A percentile compares a stretch with the other conserved stretches of the same genome.
These are phyloP conservation scores for Adansonia digitata DNA, from an alignment of 345 rosid genomes.

Conservation along the genomic window DNA sequence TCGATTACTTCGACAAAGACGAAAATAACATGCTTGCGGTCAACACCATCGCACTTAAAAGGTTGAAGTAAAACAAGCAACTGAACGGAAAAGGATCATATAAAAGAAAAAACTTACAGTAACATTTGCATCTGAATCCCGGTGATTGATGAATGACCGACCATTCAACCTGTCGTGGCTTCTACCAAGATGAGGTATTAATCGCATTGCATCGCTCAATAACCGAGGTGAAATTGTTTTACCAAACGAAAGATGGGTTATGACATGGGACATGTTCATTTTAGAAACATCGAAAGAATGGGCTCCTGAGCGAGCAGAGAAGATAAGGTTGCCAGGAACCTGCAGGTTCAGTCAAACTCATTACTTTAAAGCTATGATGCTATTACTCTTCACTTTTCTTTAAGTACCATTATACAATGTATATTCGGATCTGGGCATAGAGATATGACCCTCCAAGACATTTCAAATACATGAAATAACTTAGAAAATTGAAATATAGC, in stretches of 20 bases:
- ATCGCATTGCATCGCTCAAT: conserved; percentile 55
- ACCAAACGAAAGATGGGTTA: conserved; percentile 88
- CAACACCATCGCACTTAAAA: neutral
- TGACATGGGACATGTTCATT: conserved; percentile 96
- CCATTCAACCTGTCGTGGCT: conserved; percentile 83
- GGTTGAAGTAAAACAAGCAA: conserved; percentile 5
- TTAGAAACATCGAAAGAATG: conserved; percentile 89
- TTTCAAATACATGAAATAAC: too few relatives aligned
- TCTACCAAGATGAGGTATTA: conserved; percentile 75
- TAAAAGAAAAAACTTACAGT: conserved; percentile 57
- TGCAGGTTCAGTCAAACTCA: conserved; percentile 28
- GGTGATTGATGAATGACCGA: conserved; percentile 72
- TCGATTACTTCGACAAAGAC: neutral
- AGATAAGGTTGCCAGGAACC: conserved; percentile 94
- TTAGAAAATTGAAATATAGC: too few relatives aligned
- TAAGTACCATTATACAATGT: too few relatives aligned
- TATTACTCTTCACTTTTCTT: too few relatives aligned
- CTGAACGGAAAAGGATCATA: conserved; percentile 3
- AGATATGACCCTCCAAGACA: too few relatives aligned
- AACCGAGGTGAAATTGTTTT: conserved; percentile 51
- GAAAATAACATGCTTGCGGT: neutral
- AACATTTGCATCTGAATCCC: conserved; percentile 75
- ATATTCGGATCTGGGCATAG: too few relatives aligned
- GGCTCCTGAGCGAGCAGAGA: conserved; percentile 85
- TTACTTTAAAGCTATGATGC: neutral